phyloP scores from a whole-genome alignment of 768 basidiomycete species.

The Lyophyllum semitale region DNA sequence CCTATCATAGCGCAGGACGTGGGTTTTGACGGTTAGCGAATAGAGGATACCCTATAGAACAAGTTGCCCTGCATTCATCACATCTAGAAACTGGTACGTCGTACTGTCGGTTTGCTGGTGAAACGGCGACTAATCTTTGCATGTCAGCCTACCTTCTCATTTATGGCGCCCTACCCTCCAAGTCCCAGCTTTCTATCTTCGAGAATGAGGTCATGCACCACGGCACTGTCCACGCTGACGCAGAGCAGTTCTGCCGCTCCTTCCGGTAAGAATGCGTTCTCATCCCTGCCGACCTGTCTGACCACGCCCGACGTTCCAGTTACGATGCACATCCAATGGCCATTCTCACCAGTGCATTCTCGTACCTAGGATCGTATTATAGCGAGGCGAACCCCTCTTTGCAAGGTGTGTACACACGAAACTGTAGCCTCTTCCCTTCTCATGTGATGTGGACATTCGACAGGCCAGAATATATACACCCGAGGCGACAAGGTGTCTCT shows the following conservation, averaged over 20 bases:
- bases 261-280: slow-evolving; percentile 47
- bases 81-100: slow-evolving; percentile 69
- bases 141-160: slow-evolving; percentile 76
- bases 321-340: slow-evolving; percentile 95
- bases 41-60: slow-evolving; percentile 92
- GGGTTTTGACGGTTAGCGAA: not conserved
- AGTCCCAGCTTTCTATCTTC: slow-evolving; percentile 60
- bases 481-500: slow-evolving; percentile 67
- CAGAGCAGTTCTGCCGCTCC: slow-evolving; percentile 67
- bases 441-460: not conserved
- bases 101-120: not conserved
- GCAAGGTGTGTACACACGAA: slow-evolving; percentile 48
- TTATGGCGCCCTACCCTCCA: slow-evolving; percentile 79
- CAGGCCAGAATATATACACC: slow-evolving; percentile 80
- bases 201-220: slow-evolving; percentile 81
- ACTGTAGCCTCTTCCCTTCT: not conserved
- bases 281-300: not conserved
- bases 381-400: slow-evolving; percentile 87
- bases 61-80: slow-evolving; percentile 76
- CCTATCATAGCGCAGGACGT: not conserved
- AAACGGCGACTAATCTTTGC: not conserved
- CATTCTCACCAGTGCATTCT: slow-evolving; percentile 83
- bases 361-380: slow-evolving; percentile 88
- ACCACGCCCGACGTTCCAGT: slow-evolving; percentile 34
- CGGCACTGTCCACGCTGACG: slow-evolving; percentile 64